A percentile compares a stretch with the other conserved stretches of the same genome.
Evolutionary conservation across 345 rosid species (phyloP).

Genomic region (Salix purpurea): DNA sequence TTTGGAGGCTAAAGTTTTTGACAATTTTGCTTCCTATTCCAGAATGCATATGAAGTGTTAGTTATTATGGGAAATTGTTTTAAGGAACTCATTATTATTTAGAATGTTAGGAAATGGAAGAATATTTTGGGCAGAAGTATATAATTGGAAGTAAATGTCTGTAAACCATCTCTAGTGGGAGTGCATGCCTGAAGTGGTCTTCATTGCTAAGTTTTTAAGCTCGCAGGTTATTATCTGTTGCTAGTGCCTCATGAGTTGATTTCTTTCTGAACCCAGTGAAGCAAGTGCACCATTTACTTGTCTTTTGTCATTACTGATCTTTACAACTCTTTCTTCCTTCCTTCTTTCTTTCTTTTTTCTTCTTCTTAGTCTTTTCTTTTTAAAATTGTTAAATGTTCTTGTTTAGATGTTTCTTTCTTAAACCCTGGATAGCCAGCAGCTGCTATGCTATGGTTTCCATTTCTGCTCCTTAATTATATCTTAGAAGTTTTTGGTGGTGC

Average conservation of each 20-base stretch:
- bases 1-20: neutral
- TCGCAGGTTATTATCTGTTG: neutral
- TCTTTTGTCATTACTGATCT: neutral
- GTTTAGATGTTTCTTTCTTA: neutral
- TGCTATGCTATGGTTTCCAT: neutral
- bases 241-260: neutral
- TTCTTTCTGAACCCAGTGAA: neutral
- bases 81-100: constrained; percentile 1
- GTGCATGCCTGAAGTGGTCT: neutral
- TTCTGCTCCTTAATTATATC: neutral
- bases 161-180: neutral
- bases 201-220: neutral
- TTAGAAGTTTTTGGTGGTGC: neutral
- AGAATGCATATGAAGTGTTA: neutral
- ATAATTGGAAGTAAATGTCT: neutral
- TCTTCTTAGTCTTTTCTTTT: neutral
- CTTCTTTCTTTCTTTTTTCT: neutral
- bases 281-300: neutral
- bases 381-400: neutral
- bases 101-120: neutral
- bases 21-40: neutral
- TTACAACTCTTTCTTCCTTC: neutral
- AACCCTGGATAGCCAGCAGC: constrained; percentile 10
- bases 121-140: neutral
- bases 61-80: neutral